Percentiles rank a stretch among this genome's conserved stretches.
phyloP scores from a whole-genome alignment of 768 basidiomycete genomes.

The Amanita phalloides region DNA sequence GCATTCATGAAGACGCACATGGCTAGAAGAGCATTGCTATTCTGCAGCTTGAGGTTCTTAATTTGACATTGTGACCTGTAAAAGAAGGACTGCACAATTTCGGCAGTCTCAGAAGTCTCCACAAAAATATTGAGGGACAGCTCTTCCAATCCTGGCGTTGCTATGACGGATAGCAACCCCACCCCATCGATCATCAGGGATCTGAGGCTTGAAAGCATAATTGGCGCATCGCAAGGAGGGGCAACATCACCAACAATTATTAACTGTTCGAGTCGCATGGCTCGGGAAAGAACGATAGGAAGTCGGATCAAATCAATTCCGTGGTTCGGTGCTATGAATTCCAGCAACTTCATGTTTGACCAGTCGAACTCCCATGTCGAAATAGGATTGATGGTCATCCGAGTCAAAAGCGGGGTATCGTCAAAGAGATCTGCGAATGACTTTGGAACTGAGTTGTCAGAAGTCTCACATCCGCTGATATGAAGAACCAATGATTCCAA shows the following conservation, averaged over 20 bases:
- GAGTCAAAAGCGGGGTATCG: background rate
- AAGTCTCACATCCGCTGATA: background rate
- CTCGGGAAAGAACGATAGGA: background rate
- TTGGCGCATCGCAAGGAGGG: background rate
- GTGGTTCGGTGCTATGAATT: background rate
- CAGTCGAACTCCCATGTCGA: background rate
- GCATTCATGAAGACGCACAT: background rate
- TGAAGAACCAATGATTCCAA: background rate
- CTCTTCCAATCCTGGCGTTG: background rate
- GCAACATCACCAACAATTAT: background rate
- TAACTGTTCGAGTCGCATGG: background rate
- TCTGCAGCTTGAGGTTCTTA: background rate
- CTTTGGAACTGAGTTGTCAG: background rate
- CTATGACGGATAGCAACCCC: background rate
- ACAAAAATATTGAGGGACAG: background rate
- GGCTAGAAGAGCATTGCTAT: background rate
- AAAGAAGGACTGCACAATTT: background rate
- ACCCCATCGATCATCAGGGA: background rate
- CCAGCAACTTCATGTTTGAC: background rate
- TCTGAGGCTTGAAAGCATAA: background rate
- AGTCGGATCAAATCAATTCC: background rate
- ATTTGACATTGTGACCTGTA: background rate
- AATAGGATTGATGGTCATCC: background rate
- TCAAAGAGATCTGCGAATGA: background rate
- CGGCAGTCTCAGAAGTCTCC: background rate